Percentiles rank a stretch among this genome's conserved stretches.
Conservation (phyloP, 768 basidiomycete genomes). For the Trametes punicea region DNA sequence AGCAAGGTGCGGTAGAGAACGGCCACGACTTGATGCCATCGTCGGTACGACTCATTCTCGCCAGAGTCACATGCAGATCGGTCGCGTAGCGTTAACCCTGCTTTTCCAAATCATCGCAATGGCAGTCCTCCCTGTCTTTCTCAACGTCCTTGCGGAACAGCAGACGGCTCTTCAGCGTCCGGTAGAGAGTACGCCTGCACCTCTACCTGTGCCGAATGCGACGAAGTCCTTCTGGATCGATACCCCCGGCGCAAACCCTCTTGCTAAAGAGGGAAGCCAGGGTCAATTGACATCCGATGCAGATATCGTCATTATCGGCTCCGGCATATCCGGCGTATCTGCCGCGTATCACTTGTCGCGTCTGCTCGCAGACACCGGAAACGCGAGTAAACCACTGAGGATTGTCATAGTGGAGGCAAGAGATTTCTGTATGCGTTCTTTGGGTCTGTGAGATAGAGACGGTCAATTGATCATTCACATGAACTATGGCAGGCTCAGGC, state of each 20-base stretch:
- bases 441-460: not conserved
- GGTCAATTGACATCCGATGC: slow-evolving; percentile 56
- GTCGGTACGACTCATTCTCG: too few species aligned
- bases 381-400: slow-evolving; percentile 32
- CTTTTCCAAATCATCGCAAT: slow-evolving; percentile 11
- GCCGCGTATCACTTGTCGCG: slow-evolving; percentile 69
- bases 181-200: slow-evolving; percentile 16
- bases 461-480: not conserved
- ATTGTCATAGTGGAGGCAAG: slow-evolving; percentile 78
- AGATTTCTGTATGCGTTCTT: slow-evolving; percentile 66
- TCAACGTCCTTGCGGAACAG: slow-evolving; percentile 20
- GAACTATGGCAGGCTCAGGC: slow-evolving; percentile 54
- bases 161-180: slow-evolving; percentile 18
- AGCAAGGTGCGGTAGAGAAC: too few species aligned
- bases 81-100: too few species aligned
- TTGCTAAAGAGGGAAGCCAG: slow-evolving; percentile 62
- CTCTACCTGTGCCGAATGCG: slow-evolving; percentile 56
- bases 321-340: slow-evolving; percentile 75
- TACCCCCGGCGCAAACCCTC: slow-evolving; percentile 55
- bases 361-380: slow-evolving; percentile 11
- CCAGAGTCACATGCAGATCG: too few species aligned
- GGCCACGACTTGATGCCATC: too few species aligned
- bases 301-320: slow-evolving; percentile 77
- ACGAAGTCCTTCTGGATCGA: slow-evolving; percentile 76
- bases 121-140: slow-evolving; percentile 17